Conservation (phyloP, 2,329 filamentous ascomycete species). For the Trichoderma lentiforme region DNA sequence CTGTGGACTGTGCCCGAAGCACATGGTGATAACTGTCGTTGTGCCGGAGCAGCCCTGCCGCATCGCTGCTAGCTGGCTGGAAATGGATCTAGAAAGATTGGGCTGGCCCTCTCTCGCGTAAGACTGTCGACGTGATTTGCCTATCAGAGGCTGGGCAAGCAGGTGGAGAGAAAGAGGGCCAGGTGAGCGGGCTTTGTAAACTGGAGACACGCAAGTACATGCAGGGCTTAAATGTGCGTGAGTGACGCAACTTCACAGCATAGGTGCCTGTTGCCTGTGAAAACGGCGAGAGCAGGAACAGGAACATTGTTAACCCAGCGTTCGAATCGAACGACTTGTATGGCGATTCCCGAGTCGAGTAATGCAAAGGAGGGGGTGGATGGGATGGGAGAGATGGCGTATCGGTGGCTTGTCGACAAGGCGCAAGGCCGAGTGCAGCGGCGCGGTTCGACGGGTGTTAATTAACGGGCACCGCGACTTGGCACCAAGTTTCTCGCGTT, state of each 20-base stretch:
- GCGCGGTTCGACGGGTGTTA: not conserved
- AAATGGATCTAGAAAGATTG: conserved; percentile 5
- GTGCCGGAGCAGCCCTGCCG: not conserved
- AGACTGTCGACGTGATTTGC: not conserved
- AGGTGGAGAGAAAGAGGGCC: not conserved
- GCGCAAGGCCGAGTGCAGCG: not conserved
- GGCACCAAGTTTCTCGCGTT: not conserved
- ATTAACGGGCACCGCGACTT: not conserved
- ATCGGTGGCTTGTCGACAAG: not conserved
- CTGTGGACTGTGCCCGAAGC: not conserved
- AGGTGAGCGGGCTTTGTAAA: not conserved
- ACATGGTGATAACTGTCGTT: not conserved
- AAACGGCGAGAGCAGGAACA: not conserved
- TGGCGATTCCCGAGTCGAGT: not conserved
- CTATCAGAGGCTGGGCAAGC: not conserved
- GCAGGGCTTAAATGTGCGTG: not conserved
- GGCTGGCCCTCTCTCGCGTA: conserved; percentile 9
- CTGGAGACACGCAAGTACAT: not conserved
- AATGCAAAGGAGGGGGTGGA: not conserved
- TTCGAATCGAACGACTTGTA: not conserved
- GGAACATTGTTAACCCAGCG: not conserved
- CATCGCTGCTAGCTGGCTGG: not conserved
- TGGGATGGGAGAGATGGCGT: not conserved
- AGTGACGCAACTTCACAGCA: not conserved
- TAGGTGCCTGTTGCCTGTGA: not conserved